These are phyloP conservation scores for Calonectria multiphialidica DNA, from an alignment of 2,329 filamentous ascomycete species.

Conservation along the genomic window DNA sequence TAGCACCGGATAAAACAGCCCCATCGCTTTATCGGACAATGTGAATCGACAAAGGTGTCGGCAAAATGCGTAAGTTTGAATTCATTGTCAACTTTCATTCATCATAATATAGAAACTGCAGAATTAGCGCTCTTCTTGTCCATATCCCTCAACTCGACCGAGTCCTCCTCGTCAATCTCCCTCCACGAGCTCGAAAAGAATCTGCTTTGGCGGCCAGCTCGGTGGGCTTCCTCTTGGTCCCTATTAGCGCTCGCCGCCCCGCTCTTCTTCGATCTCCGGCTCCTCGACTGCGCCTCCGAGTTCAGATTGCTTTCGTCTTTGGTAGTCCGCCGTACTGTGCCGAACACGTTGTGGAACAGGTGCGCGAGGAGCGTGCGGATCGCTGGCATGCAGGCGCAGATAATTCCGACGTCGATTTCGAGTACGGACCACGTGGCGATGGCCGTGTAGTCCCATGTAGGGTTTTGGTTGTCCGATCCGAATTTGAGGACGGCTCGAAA, in stretches of 20 bases:
- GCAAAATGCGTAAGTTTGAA: too few species aligned
- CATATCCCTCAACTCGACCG: background rate
- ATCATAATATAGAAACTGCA: background rate
- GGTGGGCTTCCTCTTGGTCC: background rate
- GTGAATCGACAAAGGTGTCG: too few species aligned
- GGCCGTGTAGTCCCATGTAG: background rate
- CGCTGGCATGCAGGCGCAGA: background rate
- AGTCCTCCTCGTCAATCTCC: background rate
- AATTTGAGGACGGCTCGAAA: background rate
- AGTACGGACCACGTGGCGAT: background rate
- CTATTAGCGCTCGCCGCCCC: background rate
- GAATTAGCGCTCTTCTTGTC: background rate
- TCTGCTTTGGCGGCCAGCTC: background rate
- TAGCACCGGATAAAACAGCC: too few species aligned
- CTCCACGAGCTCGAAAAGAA: background rate
- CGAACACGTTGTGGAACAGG: background rate
- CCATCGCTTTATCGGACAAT: too few species aligned
- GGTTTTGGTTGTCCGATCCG: background rate
- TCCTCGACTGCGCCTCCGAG: background rate
- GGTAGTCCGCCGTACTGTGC: background rate
- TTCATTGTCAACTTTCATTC: background rate
- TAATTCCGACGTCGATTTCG: background rate
- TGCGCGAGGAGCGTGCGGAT: conserved; percentile 36
- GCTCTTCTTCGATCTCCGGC: background rate
- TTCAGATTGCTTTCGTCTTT: background rate